Base-by-base conservation (phyloP, 768 basidiomycete genomes). In the Cyclocybe cylindracea region DNA sequence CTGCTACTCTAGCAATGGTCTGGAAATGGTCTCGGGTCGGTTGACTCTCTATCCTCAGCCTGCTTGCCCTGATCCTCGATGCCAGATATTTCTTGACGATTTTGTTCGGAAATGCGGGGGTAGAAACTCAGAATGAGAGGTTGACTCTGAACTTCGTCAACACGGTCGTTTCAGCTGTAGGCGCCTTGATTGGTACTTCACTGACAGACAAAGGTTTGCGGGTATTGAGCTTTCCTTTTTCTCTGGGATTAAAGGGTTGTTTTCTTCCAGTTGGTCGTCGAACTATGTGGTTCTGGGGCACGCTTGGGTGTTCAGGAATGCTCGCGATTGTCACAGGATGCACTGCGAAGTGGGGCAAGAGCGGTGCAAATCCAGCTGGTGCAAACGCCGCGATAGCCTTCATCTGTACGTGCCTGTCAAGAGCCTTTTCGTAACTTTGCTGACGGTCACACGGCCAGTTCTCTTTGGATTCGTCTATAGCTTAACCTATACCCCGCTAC, bases 401-500 rank as follows among this genome's bases (percentile, higher is more conserved):
- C 56, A 67, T 78, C 18, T 78, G 76, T 76, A 33, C 48, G 73
- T 66, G 5, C 9, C 10, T 43, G 41, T 43, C 2, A 14, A 31
- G 7, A 13, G n/a, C 16, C 16, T 39, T 44, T 2, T 16, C 40
- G 36, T 10, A 18, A 13, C 5, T 18, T 7, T 16, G 4, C 35
- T 31, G 45, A 52, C 65, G 63, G 61, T 64, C 24, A 51, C 64
- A 29, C 61, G 52, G 67, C 13, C 32, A 76, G 74, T 83, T 70
- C 56, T 84, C 16, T 82, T 83, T 65, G 78, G 77, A 50, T 77
- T 79, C 56, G 74, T 79, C 47, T 82, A 71, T 64, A 78, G 75
- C 34, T 73, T 80, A 50, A 71, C 82, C 16, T 84, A 84, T 61
- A 82, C 82, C 4, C 82, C 83, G 8, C 72, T 85, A 19, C 84